A percentile compares a stretch with the other conserved stretches of the same genome.
Evolutionary conservation across 139 green algal genomes (phyloP).

Genomic region (Nannochloris sp.): DNA sequence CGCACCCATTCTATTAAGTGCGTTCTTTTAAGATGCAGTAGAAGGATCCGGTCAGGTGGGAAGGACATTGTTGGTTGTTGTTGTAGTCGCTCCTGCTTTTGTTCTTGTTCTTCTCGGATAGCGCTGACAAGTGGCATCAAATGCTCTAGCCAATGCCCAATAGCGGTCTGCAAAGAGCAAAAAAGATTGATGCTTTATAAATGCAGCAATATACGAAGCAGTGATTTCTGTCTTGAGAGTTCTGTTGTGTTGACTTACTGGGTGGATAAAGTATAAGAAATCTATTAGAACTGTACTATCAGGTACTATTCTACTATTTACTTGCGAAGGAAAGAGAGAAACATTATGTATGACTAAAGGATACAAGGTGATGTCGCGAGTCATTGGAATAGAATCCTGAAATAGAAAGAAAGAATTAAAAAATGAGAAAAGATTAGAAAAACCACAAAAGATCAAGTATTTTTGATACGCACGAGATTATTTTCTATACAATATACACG

Average conservation of each 20-base stretch:
- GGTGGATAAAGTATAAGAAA: constrained; percentile 81
- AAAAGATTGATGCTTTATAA: not conserved
- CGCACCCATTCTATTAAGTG: constrained; percentile 81
- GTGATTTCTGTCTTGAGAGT: not conserved
- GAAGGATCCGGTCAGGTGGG: constrained; percentile 49
- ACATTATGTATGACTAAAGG: constrained; percentile 38
- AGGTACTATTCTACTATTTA: constrained; percentile 37
- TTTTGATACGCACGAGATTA: not conserved
- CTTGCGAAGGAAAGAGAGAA: constrained; percentile 12
- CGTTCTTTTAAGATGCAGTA: constrained; percentile 61
- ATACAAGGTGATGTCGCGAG: constrained; percentile 42
- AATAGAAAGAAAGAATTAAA: not conserved
- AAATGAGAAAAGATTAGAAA: not conserved
- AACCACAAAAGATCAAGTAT: not conserved
- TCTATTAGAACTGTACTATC: constrained; percentile 81
- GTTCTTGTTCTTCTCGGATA: constrained; percentile 15
- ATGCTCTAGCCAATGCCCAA: constrained; percentile 83
- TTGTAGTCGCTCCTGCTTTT: too few species aligned
- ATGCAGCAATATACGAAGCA: too few species aligned
- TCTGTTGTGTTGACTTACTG: constrained; percentile 19
- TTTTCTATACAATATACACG: constrained; percentile 13
- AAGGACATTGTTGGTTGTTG: constrained; percentile 37
- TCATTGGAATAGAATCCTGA: constrained; percentile 41
- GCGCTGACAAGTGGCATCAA: constrained; percentile 69
- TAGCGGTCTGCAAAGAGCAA: constrained; percentile 56